These are phyloP conservation scores for Kwoniella pini DNA, from an alignment of 768 basidiomycete species.

Conservation along the genomic window DNA sequence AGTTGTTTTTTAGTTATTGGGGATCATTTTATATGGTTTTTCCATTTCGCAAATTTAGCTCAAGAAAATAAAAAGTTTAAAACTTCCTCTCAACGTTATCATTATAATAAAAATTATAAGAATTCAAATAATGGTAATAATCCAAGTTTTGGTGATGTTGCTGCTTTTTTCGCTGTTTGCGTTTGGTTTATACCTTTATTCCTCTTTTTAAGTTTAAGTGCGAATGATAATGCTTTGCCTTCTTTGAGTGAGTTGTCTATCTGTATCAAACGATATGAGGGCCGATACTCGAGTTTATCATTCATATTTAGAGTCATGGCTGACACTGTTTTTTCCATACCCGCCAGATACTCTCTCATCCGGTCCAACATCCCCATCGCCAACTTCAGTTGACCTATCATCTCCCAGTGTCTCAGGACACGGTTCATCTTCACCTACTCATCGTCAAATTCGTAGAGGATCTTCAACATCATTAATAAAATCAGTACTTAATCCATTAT, in stretches of 20 bases:
- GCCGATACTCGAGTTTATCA: no score
- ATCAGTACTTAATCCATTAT: slow-evolving; percentile 16
- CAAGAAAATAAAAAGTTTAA: slow-evolving; percentile 46
- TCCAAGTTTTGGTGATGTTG: slow-evolving; percentile 57
- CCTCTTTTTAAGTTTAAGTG: slow-evolving; percentile 90
- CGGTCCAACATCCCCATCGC: slow-evolving; percentile 9
- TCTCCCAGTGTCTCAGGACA: slow-evolving; percentile 5
- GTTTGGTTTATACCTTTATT: slow-evolving; percentile 73
- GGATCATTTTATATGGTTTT: slow-evolving; percentile 97
- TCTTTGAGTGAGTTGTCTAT: slow-evolving; percentile 47
- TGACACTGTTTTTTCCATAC: neutral
- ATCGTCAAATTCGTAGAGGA: slow-evolving; percentile 5
- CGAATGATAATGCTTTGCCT: slow-evolving; percentile 94
- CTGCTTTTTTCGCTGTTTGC: slow-evolving; percentile 60
- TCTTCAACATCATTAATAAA: slow-evolving; percentile 21
- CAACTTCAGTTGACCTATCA: slow-evolving; percentile 13
- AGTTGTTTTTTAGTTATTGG: slow-evolving; percentile 81
- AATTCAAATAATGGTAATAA: slow-evolving; percentile 15
- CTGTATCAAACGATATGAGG: no score
- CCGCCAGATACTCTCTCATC: neutral
- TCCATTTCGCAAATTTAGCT: slow-evolving; percentile 70
- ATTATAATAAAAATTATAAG: slow-evolving; percentile 19
- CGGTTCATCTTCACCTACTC: slow-evolving; percentile 17
- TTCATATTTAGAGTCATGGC: no score
- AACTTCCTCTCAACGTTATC: slow-evolving; percentile 22